phyloP scores from a whole-genome alignment of 2,329 filamentous ascomycete genomes.

The Trichoderma koningiopsis region DNA sequence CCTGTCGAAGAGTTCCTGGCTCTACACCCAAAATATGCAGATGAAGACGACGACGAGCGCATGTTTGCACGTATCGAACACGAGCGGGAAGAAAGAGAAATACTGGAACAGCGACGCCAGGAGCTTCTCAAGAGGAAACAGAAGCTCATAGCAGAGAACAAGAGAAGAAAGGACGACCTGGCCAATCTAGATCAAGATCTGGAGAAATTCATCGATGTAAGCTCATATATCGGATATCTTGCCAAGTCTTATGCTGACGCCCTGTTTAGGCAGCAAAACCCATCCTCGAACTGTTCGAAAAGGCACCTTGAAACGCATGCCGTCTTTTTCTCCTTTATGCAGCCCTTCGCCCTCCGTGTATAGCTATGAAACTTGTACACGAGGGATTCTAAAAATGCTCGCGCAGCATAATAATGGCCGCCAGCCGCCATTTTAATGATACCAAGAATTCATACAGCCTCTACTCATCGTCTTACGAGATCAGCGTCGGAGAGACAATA shows the following conservation, averaged over 20 bases:
- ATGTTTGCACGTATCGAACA: conserved; percentile 92
- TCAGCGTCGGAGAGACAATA: too few species aligned
- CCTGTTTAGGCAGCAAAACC: conserved; percentile 73
- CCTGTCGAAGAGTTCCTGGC: conserved; percentile 78
- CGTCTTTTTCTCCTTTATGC: not conserved
- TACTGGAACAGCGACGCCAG: conserved; percentile 80
- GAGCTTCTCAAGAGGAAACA: conserved; percentile 69
- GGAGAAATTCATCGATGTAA: conserved; percentile 88
- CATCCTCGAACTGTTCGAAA: conserved; percentile 83
- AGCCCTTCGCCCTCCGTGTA: not conserved
- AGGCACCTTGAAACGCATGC: conserved; percentile 53
- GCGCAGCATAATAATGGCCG: not conserved
- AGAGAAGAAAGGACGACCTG: conserved; percentile 89
- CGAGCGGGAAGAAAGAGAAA: conserved; percentile 81
- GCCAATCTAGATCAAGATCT: conserved; percentile 88
- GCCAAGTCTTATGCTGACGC: conserved; percentile 27
- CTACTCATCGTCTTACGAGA: not conserved
- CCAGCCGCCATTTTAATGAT: not conserved
- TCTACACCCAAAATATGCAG: conserved; percentile 72
- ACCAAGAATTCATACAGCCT: not conserved
- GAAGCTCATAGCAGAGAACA: conserved; percentile 71
- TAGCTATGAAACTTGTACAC: not conserved
- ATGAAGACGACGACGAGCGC: conserved; percentile 73
- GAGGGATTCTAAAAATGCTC: not conserved
- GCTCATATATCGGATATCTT: conserved; percentile 33